These are phyloP conservation scores for Clathrus columnatus DNA, from an alignment of 768 basidiomycete species.

Conservation along the genomic window DNA sequence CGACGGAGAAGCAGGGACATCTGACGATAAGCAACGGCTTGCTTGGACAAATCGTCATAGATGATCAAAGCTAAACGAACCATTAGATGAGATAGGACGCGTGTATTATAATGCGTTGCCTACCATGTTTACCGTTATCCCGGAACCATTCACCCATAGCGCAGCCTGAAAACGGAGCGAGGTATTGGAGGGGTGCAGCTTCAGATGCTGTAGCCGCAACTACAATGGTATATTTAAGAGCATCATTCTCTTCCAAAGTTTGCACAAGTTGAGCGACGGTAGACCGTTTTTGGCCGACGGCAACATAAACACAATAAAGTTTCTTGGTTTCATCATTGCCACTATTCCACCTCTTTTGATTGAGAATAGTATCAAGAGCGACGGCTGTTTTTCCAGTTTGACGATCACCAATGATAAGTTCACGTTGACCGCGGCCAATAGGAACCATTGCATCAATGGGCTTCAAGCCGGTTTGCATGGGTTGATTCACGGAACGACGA, in stretches of 20 bases:
- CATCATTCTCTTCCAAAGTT: conserved; percentile 99
- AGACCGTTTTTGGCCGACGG: conserved; percentile 98
- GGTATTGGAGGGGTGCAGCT: conserved; percentile 98
- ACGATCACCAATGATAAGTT: conserved; percentile 99
- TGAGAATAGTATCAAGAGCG: conserved; percentile 99
- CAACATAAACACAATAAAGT: conserved; percentile 99
- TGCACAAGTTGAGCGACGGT: conserved; percentile 99
- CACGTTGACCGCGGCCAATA: conserved; percentile 99
- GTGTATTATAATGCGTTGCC: conserved; percentile 17
- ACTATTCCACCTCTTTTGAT: conserved; percentile 99
- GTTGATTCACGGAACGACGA: conserved; percentile 99
- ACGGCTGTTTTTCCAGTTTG: conserved; percentile 99
- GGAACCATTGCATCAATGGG: conserved; percentile 99
- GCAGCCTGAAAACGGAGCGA: conserved; percentile 99
- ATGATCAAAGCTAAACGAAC: conserved; percentile 69
- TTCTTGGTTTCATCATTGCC: conserved; percentile 95
- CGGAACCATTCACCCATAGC: conserved; percentile 99
- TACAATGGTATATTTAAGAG: conserved; percentile 99
- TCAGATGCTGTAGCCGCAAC: conserved; percentile 99
- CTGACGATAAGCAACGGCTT: conserved; percentile 99
- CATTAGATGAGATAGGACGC: conserved; percentile 5
- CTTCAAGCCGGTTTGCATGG: conserved; percentile 99
- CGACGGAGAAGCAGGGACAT: conserved; percentile 99
- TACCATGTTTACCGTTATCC: conserved; percentile 99
- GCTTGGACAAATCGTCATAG: conserved; percentile 99